Evolutionary conservation across 2,329 filamentous ascomycete species (phyloP).

Genomic region (Tolypocladium album): DNA sequence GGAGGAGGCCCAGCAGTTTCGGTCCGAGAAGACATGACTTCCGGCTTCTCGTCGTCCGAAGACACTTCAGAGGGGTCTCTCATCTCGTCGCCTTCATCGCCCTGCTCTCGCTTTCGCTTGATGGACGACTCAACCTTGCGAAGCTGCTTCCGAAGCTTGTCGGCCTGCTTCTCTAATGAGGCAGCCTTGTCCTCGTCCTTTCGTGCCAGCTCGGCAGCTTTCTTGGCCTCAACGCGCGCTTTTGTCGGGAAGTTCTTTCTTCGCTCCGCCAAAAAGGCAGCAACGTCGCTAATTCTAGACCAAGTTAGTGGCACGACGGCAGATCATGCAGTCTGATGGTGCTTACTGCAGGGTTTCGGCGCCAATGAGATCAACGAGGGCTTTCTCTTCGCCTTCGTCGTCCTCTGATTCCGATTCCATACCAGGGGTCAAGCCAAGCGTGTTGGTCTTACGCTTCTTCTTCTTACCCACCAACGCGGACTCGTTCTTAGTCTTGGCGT

Average conservation of each 20-base stretch:
- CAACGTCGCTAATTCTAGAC: constrained; percentile 54
- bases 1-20: constrained; percentile 17
- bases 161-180: constrained; percentile 46
- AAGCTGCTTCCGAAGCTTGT: constrained; percentile 52
- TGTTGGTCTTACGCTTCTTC: constrained; percentile 63
- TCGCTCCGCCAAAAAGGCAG: constrained; percentile 72
- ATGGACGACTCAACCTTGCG: constrained; percentile 61
- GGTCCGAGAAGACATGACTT: constrained; percentile 41
- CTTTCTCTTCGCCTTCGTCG: constrained; percentile 62
- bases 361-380: constrained; percentile 43
- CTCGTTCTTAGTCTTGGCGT: constrained; percentile 20
- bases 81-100: constrained; percentile 58
- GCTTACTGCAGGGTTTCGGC: constrained; percentile 45
- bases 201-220: constrained; percentile 33
- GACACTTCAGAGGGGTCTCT: constrained; percentile 39
- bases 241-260: constrained; percentile 72
- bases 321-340: not conserved
- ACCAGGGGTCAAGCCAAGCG: constrained; percentile 59
- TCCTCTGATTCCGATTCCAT: constrained; percentile 55
- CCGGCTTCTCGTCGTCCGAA: constrained; percentile 49
- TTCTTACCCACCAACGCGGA: constrained; percentile 45
- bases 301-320: not conserved
- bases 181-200: constrained; percentile 51
- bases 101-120: constrained; percentile 58
- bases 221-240: constrained; percentile 55